These are phyloP conservation scores for Raphanus hybrid DNA, from an alignment of 441 rosid species.

Conservation along the genomic window DNA sequence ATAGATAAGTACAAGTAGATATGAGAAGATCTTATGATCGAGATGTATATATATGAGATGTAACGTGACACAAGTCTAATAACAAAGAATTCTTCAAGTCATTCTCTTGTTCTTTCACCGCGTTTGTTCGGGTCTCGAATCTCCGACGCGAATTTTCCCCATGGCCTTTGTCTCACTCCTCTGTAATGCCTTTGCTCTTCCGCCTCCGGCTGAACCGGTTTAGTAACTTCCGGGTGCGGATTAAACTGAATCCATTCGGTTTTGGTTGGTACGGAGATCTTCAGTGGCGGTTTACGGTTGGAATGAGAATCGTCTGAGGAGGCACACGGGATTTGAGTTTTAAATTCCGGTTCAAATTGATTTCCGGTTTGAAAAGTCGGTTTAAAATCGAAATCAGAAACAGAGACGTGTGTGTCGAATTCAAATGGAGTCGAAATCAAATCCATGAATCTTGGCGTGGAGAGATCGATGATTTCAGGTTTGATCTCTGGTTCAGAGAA, in stretches of 20 bases:
- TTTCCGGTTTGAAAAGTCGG: conserved; percentile 1
- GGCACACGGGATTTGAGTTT: conserved; percentile 13
- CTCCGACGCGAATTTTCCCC: conserved; percentile 98
- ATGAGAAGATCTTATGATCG: no score
- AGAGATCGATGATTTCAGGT: conserved; percentile 53
- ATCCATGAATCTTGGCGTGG: conserved; percentile 35
- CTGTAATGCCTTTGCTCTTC: conserved; percentile 69
- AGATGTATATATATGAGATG: no score
- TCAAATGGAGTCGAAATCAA: conserved; percentile 21
- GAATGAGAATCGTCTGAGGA: background rate
- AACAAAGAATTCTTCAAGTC: no score
- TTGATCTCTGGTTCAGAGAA: conserved; percentile 44
- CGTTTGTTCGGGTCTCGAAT: conserved; percentile 82
- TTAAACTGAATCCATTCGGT: conserved; percentile 58
- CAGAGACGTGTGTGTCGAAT: conserved; percentile 20
- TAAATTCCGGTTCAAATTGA: conserved; percentile 24
- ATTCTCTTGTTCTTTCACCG: conserved; percentile 37
- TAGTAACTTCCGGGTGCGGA: conserved; percentile 18
- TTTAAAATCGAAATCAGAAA: conserved; percentile 22
- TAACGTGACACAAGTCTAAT: no score
- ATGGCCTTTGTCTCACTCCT: conserved; percentile 93
- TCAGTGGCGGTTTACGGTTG: conserved; percentile 50
- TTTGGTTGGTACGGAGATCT: conserved; percentile 53
- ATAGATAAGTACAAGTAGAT: no score
- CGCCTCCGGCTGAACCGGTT: background rate